Evolutionary conservation across 1,139 yeast genomes (phyloP).

Genomic region (Geotrichum australiense): DNA sequence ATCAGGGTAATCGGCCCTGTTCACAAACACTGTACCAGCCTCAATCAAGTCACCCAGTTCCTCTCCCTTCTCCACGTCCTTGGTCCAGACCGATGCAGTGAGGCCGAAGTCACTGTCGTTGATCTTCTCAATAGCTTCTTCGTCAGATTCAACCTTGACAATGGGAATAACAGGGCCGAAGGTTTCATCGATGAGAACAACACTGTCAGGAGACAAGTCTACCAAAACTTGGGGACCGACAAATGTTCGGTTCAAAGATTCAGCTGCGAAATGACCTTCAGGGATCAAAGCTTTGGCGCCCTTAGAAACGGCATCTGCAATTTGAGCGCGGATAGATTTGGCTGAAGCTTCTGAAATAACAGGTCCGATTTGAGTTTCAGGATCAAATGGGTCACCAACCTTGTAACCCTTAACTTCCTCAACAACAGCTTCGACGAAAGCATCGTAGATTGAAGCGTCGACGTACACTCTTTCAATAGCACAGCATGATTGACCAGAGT

Average conservation of each 20-base stretch:
- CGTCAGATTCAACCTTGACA: slow-evolving; percentile 35
- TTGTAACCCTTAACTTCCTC: slow-evolving; percentile 44
- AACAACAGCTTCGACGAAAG: slow-evolving; percentile 60
- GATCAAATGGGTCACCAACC: slow-evolving; percentile 70
- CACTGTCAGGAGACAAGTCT: slow-evolving; percentile 60
- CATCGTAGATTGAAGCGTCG: slow-evolving; percentile 61
- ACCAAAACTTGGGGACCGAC: slow-evolving; percentile 73
- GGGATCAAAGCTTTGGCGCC: slow-evolving; percentile 69
- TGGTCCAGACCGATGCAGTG: slow-evolving; percentile 52
- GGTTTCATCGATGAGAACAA: slow-evolving; percentile 69
- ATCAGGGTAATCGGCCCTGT: slow-evolving; percentile 79
- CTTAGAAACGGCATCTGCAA: slow-evolving; percentile 58
- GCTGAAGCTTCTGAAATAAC: slow-evolving; percentile 70
- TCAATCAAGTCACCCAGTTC: slow-evolving; percentile 60
- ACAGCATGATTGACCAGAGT: slow-evolving; percentile 88
- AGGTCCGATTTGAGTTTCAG: slow-evolving; percentile 67
- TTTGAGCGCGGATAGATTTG: slow-evolving; percentile 60
- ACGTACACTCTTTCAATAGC: slow-evolving; percentile 81
- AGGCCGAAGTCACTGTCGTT: slow-evolving; percentile 42
- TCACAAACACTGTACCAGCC: slow-evolving; percentile 83
- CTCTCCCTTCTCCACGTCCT: slow-evolving; percentile 44
- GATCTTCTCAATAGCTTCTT: slow-evolving; percentile 35
- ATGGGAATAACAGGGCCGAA: slow-evolving; percentile 48
- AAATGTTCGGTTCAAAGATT: slow-evolving; percentile 55
- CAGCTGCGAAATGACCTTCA: slow-evolving; percentile 45